Evolutionary conservation across 2,329 filamentous ascomycete species (phyloP).

Genomic region (Xylariales sp.): DNA sequence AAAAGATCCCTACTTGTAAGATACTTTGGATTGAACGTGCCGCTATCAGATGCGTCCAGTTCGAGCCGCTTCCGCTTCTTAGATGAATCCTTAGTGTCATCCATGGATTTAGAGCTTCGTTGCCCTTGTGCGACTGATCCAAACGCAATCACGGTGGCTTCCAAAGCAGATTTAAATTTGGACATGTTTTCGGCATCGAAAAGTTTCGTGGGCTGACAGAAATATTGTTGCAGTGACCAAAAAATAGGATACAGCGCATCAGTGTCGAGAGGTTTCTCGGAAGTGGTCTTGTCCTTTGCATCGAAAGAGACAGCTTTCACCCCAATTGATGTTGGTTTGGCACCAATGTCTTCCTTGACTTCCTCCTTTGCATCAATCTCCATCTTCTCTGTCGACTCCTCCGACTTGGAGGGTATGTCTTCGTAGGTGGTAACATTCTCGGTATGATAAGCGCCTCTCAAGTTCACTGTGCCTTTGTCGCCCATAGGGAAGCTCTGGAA

Average conservation of each 20-base stretch:
- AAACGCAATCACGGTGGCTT: constrained; percentile 58
- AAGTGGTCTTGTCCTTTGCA: constrained; percentile 32
- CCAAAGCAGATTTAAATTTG: constrained; percentile 77
- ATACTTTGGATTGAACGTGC: constrained; percentile 94
- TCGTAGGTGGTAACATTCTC: constrained; percentile 92
- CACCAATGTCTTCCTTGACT: constrained; percentile 23
- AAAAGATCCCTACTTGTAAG: constrained; percentile 96
- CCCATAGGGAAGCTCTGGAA: constrained; percentile 94
- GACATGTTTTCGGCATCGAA: constrained; percentile 69
- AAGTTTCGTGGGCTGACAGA: constrained; percentile 81
- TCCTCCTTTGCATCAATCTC: constrained; percentile 53
- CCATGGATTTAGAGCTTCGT: constrained; percentile 46
- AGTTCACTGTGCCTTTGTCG: constrained; percentile 95
- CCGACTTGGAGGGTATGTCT: constrained; percentile 36
- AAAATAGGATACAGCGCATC: constrained; percentile 84
- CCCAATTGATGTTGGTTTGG: constrained; percentile 18
- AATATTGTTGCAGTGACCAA: constrained; percentile 88
- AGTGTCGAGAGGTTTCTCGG: constrained; percentile 55
- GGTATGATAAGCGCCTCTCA: constrained; percentile 90
- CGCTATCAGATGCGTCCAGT: constrained; percentile 55
- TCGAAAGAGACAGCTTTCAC: constrained; percentile 41
- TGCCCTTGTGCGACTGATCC: constrained; percentile 46
- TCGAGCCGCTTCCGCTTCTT: constrained; percentile 67
- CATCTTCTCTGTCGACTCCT: constrained; percentile 49
- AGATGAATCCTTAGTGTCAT: constrained; percentile 58